phyloP scores from a whole-genome alignment of 78 protist genomes.

The Monosiga brevicollis region DNA sequence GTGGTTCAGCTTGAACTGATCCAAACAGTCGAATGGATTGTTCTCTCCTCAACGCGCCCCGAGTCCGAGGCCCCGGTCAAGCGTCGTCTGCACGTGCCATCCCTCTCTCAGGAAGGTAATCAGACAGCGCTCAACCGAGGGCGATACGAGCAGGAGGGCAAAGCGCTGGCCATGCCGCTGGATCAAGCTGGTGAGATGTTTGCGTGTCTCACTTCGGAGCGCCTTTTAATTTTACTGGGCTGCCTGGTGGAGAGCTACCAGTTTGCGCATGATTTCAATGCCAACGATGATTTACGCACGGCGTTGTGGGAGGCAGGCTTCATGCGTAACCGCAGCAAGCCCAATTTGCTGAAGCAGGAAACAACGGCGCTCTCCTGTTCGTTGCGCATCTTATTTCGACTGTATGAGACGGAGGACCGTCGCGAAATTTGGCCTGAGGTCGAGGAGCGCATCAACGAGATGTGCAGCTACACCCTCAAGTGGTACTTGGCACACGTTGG shows the following conservation, averaged over 20 bases:
- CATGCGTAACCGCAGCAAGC: neutral
- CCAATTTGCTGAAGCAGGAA: conserved; percentile 7
- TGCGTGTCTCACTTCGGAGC: neutral
- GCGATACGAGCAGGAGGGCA: neutral
- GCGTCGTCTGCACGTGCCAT: neutral
- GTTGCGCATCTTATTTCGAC: neutral
- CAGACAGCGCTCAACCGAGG: neutral
- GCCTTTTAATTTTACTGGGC: neutral
- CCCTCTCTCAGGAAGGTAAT: neutral
- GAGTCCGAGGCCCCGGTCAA: neutral
- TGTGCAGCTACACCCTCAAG: neutral
- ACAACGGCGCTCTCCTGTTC: neutral
- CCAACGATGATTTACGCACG: conserved; percentile 6
- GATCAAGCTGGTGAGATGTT: neutral
- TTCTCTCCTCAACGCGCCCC: neutral
- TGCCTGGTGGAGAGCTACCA: neutral
- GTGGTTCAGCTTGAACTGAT: conserved; percentile 26
- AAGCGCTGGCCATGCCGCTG: neutral
- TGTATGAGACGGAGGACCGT: neutral
- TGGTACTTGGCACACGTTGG: neutral
- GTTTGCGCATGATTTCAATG: conserved; percentile 16
- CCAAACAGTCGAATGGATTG: conserved; percentile 7
- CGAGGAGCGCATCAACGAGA: neutral
- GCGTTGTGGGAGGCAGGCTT: conserved; percentile 18
- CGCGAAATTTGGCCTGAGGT: neutral